These are phyloP conservation scores for Monilinia aucupariae DNA, from an alignment of 2,329 filamentous ascomycete genomes.

Conservation along the genomic window DNA sequence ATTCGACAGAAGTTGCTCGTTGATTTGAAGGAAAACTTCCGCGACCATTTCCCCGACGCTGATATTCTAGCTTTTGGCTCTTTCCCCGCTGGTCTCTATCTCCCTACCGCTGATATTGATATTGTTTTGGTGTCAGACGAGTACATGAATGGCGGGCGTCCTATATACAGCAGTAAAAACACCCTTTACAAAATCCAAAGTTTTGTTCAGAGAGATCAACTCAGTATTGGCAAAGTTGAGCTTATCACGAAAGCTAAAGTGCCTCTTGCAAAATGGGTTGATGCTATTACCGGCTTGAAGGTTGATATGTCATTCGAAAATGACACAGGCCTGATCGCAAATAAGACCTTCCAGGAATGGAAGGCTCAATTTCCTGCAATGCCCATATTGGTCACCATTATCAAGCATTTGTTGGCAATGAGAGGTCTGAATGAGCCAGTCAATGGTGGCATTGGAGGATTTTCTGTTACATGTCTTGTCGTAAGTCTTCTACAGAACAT, in stretches of 20 bases:
- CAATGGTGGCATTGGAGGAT: slow-evolving; percentile 86
- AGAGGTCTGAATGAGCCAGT: slow-evolving; percentile 86
- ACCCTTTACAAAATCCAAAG: slow-evolving; percentile 56
- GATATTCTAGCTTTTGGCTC: slow-evolving; percentile 81
- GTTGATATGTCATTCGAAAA: slow-evolving; percentile 97
- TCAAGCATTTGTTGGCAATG: slow-evolving; percentile 92
- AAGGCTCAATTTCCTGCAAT: slow-evolving; percentile 74
- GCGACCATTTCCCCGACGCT: slow-evolving; percentile 48
- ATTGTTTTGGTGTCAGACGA: slow-evolving; percentile 67
- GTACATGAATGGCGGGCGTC: slow-evolving; percentile 50
- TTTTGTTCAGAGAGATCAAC: slow-evolving; percentile 50
- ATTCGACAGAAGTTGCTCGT: slow-evolving; percentile 69
- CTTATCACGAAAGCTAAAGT: slow-evolving; percentile 74
- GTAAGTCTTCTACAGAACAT: slow-evolving; percentile 81
- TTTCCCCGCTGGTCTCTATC: slow-evolving; percentile 73
- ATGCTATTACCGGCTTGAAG: slow-evolving; percentile 69
- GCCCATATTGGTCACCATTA: slow-evolving; percentile 76
- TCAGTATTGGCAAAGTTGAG: slow-evolving; percentile 59
- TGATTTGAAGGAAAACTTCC: slow-evolving; percentile 58
- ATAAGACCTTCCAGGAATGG: slow-evolving; percentile 77
- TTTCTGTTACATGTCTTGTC: slow-evolving; percentile 88
- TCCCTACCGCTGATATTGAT: slow-evolving; percentile 87
- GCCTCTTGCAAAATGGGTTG: slow-evolving; percentile 86
- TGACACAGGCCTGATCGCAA: slow-evolving; percentile 70
- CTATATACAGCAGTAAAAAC: slow-evolving; percentile 35